A percentile compares a stretch with the other conserved stretches of the same genome.
phyloP scores from a whole-genome alignment of 2,329 filamentous ascomycete species.

The Trichocomaceae sp. region DNA sequence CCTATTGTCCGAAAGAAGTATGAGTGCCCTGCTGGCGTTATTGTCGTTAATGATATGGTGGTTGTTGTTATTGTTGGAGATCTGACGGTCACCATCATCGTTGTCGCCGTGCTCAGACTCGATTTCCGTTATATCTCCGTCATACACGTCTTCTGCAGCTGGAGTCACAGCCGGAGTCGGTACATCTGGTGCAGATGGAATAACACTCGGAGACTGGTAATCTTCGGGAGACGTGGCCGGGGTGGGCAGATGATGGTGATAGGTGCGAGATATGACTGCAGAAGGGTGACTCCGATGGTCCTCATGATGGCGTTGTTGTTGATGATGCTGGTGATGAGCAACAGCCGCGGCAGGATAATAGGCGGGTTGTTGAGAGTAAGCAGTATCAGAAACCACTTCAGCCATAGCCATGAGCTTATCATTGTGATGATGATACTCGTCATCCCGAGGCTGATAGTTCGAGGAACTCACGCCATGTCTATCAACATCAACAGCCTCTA shows the following conservation, averaged over 20 bases:
- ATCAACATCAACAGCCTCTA: background rate
- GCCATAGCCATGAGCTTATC: slow-evolving; percentile 9
- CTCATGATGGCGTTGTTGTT: background rate
- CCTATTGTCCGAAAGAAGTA: background rate
- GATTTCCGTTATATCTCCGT: background rate
- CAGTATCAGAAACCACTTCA: slow-evolving; percentile 3
- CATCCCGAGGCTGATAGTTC: background rate
- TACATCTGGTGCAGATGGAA: slow-evolving; percentile 1
- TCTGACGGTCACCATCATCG: background rate
- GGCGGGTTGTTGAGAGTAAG: slow-evolving; percentile 1
- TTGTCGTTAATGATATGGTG: no score
- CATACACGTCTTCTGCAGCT: background rate
- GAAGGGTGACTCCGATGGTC: background rate
- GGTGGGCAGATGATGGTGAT: background rate
- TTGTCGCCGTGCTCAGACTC: background rate
- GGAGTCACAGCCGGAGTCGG: background rate
- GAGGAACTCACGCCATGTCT: background rate
- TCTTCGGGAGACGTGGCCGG: background rate
- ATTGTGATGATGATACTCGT: slow-evolving; percentile 5
- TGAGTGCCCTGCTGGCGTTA: background rate
- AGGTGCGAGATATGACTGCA: background rate
- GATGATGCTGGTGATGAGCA: background rate
- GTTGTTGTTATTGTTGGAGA: no score
- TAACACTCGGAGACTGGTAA: background rate
- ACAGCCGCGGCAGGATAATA: background rate